Base-by-base conservation (phyloP, 495 filamentous ascomycete species). In the Cairneyella variabilis region DNA sequence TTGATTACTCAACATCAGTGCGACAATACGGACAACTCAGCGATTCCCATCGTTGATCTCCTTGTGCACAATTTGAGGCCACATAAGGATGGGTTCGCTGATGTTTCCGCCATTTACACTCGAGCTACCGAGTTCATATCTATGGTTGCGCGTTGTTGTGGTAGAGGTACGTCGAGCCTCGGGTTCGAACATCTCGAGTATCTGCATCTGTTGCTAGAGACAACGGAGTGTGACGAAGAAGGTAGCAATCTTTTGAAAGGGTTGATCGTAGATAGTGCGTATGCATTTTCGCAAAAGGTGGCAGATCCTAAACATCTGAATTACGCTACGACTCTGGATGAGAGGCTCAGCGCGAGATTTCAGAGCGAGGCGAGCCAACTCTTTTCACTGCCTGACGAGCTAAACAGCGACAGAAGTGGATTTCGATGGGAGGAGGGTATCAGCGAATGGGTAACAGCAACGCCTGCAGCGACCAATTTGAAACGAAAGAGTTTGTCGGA, bases 351-450 rank as follows among this genome's bases (percentile, higher is more conserved):
- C 21, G 22, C 20, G 21, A 32, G 23, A 42, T 30, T 48, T n/a
- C 38, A 36, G 8, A 22, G 20, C 14, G 23, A 44, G n/a, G 9
- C n/a, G 8, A 49, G 16, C n/a, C 17, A 30, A 11, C 28, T 23
- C 6, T 11, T 5, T 10, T 14, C n/a, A 8, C 1, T 37, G 16
- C 18, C 3, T 38, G 20, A 11, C 28, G 28, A 60, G 25, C 20
- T 14, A 14, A 30, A 50, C 8, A 28, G 40, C 22, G 4, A 23
- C 4, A 54, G 42, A 23, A 34, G 36, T 25, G 58, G 71, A 14
- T 74, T 71, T 49, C 63, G 67, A 5, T 80, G 76, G 76, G 76
- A 80, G 51, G 76, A 77, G 53, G 76, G 70, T 21, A 78, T 80
- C 57, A 69, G 75, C 46, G 76, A 80, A 66, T 80, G 76, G 76